Base-by-base conservation (phyloP, 768 basidiomycete genomes). In the Filobasidium wieringae region DNA sequence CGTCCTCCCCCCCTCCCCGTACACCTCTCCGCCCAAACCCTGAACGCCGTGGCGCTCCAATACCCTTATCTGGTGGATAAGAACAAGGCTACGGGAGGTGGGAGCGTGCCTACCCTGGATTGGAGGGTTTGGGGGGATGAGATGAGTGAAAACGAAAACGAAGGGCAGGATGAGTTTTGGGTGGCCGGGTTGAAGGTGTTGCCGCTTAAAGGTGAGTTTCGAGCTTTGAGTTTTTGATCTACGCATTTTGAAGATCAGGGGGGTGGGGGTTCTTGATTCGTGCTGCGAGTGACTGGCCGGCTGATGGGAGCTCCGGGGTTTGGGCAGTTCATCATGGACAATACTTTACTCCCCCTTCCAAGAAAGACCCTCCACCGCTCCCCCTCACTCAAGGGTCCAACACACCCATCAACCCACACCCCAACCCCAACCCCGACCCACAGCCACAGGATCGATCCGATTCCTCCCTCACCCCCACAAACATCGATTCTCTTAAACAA, bases 41-140 rank as follows among this genome's bases (percentile, higher is more conserved):
- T 82, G 64, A 64, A 66, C 8, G 84, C 83, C 63, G 80, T 90
- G 8, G 77, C 83, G 60, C 75, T 80, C 57, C 77, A 85, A 3
- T 90, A 88, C 74, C 88, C 88, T 12, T 92, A 91, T 72, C 79
- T 90, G 24, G 83, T 63, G 14, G 66, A 67, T 51, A 55, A 52
- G 31, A 55, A 41, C n/a, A 27, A 41, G 24, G 59, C 60, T 14
- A 70, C 72, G 0, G 74, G 74, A 17, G 72, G 74, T 14, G 73
- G 73, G 17, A 71, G 89, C 83, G 83, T 91, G 12, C 88, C 88
- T 5, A 82, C 85, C 7, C 57, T 66, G 50, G 53, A 52, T 19
- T 61, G 50, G 14, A 33, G 36, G 22, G 58, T 60, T 29, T 50
- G 41, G 52, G 55, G 49, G 30, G 59, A 60, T 26, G 47, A 54